phyloP scores from a whole-genome alignment of 345 rosid species.

The Hypericum androsaemum region DNA sequence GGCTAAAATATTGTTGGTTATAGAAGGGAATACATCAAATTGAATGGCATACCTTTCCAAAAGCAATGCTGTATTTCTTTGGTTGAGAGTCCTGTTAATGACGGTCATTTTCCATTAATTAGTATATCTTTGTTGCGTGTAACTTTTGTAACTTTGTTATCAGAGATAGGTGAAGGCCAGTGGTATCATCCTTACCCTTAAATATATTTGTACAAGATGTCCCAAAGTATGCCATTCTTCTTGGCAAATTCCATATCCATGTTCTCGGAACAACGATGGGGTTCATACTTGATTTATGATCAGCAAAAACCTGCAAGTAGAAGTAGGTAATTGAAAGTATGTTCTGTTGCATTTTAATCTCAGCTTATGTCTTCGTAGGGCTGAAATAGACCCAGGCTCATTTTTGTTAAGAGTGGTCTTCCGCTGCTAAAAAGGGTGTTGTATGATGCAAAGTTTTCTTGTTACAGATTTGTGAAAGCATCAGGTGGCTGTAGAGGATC shows the following conservation, averaged over 20 bases:
- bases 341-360: not conserved
- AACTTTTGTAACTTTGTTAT: too few species aligned
- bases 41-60: constrained; percentile 7
- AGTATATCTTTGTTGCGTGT: too few species aligned
- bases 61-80: constrained; percentile 3
- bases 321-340: not conserved
- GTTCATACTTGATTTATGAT: constrained; percentile 21
- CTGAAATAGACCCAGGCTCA: too few species aligned
- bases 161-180: too few species aligned
- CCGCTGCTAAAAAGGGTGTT: too few species aligned
- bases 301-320: constrained; percentile 22
- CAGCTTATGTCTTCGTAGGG: too few species aligned
- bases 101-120: too few species aligned
- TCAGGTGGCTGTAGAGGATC: not conserved
- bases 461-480: not conserved
- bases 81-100: not conserved
- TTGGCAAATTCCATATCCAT: constrained; percentile 18
- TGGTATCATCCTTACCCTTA: constrained; percentile 13
- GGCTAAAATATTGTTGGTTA: too few species aligned
- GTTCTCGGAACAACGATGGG: constrained; percentile 22
- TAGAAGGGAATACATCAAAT: not conserved
- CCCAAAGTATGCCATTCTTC: constrained; percentile 22
- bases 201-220: constrained; percentile 22
- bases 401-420: too few species aligned
- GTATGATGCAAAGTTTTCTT: too few species aligned